Conservation (phyloP, 768 basidiomycete genomes). For the Trametes elegans region DNA sequence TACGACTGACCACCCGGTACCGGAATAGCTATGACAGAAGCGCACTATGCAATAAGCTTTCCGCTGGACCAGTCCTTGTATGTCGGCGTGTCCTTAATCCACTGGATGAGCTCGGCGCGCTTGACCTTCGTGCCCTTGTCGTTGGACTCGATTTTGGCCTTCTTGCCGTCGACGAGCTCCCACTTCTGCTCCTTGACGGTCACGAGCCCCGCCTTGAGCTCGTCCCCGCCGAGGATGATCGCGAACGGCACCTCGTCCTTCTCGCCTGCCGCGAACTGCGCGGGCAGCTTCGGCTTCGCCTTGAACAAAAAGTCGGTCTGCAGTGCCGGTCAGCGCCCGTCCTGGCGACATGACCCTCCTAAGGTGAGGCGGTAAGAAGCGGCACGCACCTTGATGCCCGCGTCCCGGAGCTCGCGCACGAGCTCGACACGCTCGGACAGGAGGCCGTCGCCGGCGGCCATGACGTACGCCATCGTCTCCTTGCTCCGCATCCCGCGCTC, state of each 20-base stretch:
- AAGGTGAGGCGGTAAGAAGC: not conserved
- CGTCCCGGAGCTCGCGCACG: conserved; percentile 76
- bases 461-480: conserved; percentile 91
- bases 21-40: too few species aligned
- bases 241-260: conserved; percentile 92
- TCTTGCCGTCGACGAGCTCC: conserved; percentile 72
- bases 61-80: conserved; percentile 34
- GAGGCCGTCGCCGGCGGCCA: conserved; percentile 87
- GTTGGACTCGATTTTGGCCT: conserved; percentile 49
- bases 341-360: too few species aligned
- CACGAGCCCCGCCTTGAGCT: conserved; percentile 80
- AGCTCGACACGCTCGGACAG: conserved; percentile 81
- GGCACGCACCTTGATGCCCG: conserved; percentile 76
- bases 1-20: too few species aligned
- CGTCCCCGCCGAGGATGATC: conserved; percentile 85
- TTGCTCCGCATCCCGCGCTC: conserved; percentile 80
- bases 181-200: conserved; percentile 90
- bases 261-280: conserved; percentile 90
- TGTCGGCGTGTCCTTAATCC: conserved; percentile 31
- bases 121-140: conserved; percentile 49
- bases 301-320: conserved; percentile 93
- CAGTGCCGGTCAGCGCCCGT: conserved; percentile 1
- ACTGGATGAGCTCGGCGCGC: conserved; percentile 33
- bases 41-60: conserved; percentile 23
- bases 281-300: conserved; percentile 81